Base-by-base conservation (phyloP, 2,329 filamentous ascomycete genomes). In the Lasiodiplodia sp. region DNA sequence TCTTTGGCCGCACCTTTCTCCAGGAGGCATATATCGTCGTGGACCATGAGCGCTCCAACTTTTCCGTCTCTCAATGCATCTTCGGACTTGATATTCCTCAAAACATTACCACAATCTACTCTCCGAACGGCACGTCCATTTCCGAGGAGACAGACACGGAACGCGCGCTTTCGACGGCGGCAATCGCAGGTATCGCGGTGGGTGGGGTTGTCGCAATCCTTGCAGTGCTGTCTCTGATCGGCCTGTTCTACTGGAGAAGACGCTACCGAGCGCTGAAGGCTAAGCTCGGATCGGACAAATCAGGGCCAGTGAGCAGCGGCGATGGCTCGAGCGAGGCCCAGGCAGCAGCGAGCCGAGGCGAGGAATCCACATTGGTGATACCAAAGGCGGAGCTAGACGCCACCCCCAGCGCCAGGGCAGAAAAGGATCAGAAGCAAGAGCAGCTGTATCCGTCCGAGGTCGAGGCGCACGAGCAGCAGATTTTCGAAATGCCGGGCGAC, bases 1-100 rank as follows among this genome's bases (percentile, higher is more conserved):
- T 90, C 14, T 84, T 93, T 44, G 91, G 91, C 8, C 85, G 90
- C 40, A 86, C 87, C 0, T 92, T 93, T 71, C 79, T 93, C 66
- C 91, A 93, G 75, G 90, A 93, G 77, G 86, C 90, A 2, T 85
- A 86, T 70, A 69, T 86, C 58, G 79, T 77, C 3, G 82, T 84
- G 6, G 82, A 86, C 69, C 85, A 82, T 77, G 83, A 85, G 70
- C 78, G 81, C 14, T 73, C 78, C 31, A 80, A 79, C 40, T 85
- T 86, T 75, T 82, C 81, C 34, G 74, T 86, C 2, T 82, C 80
- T 18, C 82, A 82, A 65, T 71, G 73, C 69, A 73, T 75, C 58
- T 81, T 76, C 75, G 73, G 70, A 1, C 75, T 73, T 66, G 77
- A 74, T 52, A 71, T 72, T 47, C 55, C 68, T 18, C 53, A 74